Conservation (phyloP, 345 rosid genomes). For the Acer negundo region DNA sequence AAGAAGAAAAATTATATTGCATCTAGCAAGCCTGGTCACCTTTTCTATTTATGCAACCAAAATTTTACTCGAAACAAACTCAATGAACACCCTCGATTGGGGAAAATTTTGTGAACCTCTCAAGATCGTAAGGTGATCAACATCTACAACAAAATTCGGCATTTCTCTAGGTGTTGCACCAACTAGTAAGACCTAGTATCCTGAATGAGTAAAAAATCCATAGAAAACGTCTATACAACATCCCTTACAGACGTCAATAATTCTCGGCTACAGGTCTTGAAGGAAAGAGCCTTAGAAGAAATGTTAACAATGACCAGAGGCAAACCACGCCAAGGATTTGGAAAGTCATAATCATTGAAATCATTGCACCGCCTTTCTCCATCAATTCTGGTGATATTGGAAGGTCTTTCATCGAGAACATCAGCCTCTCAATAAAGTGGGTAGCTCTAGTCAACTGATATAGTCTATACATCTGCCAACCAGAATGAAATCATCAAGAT, state of each 20-base stretch:
- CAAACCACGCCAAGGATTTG: constrained; percentile 71
- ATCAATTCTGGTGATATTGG: constrained; percentile 46
- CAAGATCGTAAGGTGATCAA: background rate
- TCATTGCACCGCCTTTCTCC: constrained; percentile 57
- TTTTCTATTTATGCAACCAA: background rate
- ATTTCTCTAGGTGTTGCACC: background rate
- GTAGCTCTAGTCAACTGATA: constrained; percentile 84
- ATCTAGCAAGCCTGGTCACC: constrained; percentile 2
- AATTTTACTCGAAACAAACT: constrained; percentile 4
- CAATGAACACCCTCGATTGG: background rate
- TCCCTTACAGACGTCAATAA: constrained; percentile 38
- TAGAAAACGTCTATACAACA: background rate
- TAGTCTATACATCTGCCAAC: constrained; percentile 69
- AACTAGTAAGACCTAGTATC: background rate
- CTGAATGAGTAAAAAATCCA: background rate
- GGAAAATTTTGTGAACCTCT: too few relatives aligned
- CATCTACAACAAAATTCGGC: background rate
- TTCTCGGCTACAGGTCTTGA: constrained; percentile 82
- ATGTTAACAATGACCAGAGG: constrained; percentile 83
- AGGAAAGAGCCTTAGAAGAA: constrained; percentile 80
- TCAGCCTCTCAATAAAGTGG: constrained; percentile 68
- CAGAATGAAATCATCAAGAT: constrained; percentile 21
- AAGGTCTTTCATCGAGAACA: constrained; percentile 63
- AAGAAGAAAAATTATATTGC: background rate
- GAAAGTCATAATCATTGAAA: constrained; percentile 66